Evolutionary conservation across 108 stramenopile genomes (phyloP), one percentile per base, ranked within the genome.

Genomic region (Schizochytrium sp.): DNA sequence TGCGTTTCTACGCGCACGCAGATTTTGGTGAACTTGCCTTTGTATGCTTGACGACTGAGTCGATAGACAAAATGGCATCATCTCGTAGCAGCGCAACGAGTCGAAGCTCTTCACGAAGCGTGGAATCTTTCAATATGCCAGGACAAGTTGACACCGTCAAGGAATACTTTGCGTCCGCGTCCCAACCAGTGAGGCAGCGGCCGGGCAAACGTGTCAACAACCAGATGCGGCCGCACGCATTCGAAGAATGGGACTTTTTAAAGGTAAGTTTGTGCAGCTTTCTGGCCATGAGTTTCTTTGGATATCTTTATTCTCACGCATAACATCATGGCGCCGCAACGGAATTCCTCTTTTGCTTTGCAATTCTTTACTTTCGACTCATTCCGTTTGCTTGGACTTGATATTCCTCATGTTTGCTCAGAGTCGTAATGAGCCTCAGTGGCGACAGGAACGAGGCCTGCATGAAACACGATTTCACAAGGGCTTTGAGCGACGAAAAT

Each of bases 401-500:
- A 0, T 34, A 2, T 34, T 34, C 19, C 3, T 59, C 3, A 3
- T 1, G n/a, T 59, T n/a, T n/a, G 29, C 23, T 18, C 45, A 83
- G 76, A 47, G 51, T 53, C 25, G 48, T 16, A 83, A 83, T 53
- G 76, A 83, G 51, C 48, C 45, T 12, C 76, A 83, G 28, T 83
- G 76, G 76, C 6, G 28, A 45, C 51, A 53, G 48, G 19, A 23
- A 16, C 48, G 76, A 12, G 76, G 76, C 16, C 48, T 83, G 25
- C n/a, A 23, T 6, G 76, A 83, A 23, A 83, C 76, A 3, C 45
- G 76, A 6, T 83, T 83, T 34, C 76, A 83, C 76, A 83, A 83
- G 76, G 76, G 76, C 28, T 83, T 83, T 83, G 51, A 83, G 51
- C 76, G 76, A 23, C 19, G 76, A 83, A 47, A 83, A 23, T 53